These are phyloP conservation scores for Ailanthus altissimus DNA, from an alignment of 345 rosid species.

Conservation along the genomic window DNA sequence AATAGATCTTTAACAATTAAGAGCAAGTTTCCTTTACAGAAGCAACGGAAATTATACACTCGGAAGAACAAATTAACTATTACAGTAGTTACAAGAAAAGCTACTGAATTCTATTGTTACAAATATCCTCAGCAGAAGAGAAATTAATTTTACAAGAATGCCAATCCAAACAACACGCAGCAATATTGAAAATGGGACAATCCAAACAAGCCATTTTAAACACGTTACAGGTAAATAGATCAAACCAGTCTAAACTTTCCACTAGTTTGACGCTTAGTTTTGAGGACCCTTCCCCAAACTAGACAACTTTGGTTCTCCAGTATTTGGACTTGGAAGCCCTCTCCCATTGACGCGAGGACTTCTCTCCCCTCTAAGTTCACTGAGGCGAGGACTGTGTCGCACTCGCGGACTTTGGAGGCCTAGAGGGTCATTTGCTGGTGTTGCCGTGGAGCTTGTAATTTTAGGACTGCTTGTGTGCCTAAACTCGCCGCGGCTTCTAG, in stretches of 20 bases:
- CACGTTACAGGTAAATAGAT: slow-evolving; percentile 28
- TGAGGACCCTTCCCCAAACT: slow-evolving; percentile 76
- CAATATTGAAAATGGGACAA: slow-evolving; percentile 17
- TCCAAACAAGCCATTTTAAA: slow-evolving; percentile 32
- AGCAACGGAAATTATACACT: background rate
- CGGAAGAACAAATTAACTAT: background rate
- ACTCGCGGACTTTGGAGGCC: slow-evolving; percentile 50
- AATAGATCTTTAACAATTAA: too few relatives aligned
- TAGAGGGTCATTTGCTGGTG: slow-evolving; percentile 51
- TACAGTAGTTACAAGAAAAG: slow-evolving; percentile 14
- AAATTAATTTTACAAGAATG: slow-evolving; percentile 32
- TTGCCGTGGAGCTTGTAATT: slow-evolving; percentile 66
- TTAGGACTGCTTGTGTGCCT: slow-evolving; percentile 73
- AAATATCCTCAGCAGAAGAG: slow-evolving; percentile 20
- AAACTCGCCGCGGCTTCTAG: slow-evolving; percentile 94
- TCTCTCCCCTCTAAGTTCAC: slow-evolving; percentile 59
- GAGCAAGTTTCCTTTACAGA: background rate
- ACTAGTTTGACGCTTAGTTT: slow-evolving; percentile 36
- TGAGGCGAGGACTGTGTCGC: slow-evolving; percentile 58
- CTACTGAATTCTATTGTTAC: slow-evolving; percentile 21
- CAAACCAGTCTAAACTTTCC: slow-evolving; percentile 15
- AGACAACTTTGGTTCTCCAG: slow-evolving; percentile 43
- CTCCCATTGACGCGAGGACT: slow-evolving; percentile 55
- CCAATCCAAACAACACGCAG: slow-evolving; percentile 28
- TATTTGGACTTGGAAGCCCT: slow-evolving; percentile 50